Percentiles rank a stretch among this genome's conserved stretches.
phyloP scores from a whole-genome alignment of 805 yeast genomes.

The Saccharomycopsis schoenii region DNA sequence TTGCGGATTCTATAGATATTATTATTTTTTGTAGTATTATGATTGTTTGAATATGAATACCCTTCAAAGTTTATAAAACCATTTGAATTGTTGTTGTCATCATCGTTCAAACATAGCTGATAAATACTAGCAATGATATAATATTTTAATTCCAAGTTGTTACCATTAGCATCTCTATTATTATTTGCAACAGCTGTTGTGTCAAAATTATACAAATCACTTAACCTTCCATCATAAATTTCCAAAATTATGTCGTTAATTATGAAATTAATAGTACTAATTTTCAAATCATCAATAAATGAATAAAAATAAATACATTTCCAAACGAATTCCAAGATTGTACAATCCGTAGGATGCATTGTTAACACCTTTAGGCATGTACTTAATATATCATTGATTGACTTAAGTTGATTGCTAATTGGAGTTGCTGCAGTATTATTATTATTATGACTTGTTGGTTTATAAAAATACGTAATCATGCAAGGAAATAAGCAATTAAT shows the following conservation, averaged over 20 bases:
- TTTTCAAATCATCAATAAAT: background rate
- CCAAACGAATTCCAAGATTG: background rate
- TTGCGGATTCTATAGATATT: background rate
- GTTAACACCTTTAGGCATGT: background rate
- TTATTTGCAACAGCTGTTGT: background rate
- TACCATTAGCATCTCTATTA: too few relatives aligned
- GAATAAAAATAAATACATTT: background rate
- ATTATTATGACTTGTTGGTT: background rate
- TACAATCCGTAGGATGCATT: background rate
- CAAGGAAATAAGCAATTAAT: constrained; percentile 1
- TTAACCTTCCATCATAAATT: background rate
- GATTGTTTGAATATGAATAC: background rate
- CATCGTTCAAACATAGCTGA: background rate
- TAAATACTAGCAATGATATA: background rate
- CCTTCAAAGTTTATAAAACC: background rate
- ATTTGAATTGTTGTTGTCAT: background rate
- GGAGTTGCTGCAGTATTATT: background rate
- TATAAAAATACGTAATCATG: background rate
- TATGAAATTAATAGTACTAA: background rate
- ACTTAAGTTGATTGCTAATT: background rate
- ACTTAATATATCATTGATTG: background rate
- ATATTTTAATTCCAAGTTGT: background rate
- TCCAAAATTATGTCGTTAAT: background rate
- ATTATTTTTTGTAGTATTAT: background rate
- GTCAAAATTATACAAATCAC: background rate